Percentiles rank a stretch among this genome's conserved stretches.
phyloP scores from a whole-genome alignment of 768 basidiomycete species.

The Xerocomus spinulosus region DNA sequence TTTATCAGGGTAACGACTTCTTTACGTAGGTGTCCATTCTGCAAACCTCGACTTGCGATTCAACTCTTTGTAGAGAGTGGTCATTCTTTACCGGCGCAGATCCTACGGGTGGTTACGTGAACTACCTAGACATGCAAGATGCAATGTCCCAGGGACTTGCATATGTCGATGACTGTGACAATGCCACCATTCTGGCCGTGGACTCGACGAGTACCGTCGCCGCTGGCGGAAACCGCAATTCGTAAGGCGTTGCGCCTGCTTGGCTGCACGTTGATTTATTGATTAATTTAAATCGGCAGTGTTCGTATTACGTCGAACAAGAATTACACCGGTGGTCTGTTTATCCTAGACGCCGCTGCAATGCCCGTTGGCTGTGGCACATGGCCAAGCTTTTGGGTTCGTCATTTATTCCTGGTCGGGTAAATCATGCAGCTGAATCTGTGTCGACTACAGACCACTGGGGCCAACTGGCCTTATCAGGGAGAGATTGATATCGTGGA shows the following conservation, averaged over 20 bases:
- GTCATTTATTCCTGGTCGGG: constrained; percentile 6
- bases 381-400: constrained; percentile 57
- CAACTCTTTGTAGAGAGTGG: constrained; percentile 48
- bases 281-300: constrained; percentile 29
- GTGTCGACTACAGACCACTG: constrained; percentile 34
- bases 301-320: constrained; percentile 67
- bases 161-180: constrained; percentile 51
- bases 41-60: background rate
- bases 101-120: constrained; percentile 68
- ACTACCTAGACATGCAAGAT: constrained; percentile 46
- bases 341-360: constrained; percentile 65
- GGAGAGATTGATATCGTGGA: constrained; percentile 77
- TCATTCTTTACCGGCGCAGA: constrained; percentile 59
- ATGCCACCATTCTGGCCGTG: constrained; percentile 57
- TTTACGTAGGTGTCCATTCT: constrained; percentile 43
- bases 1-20: constrained; percentile 51
- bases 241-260: constrained; percentile 30
- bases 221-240: constrained; percentile 50
- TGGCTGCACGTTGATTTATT: background rate
- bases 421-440: background rate
- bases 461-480: constrained; percentile 46
- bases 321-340: constrained; percentile 59
- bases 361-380: constrained; percentile 70
- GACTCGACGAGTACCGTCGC: constrained; percentile 50
- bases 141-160: constrained; percentile 54